A percentile compares a stretch with the other conserved stretches of the same genome.
phyloP scores from a whole-genome alignment of 768 basidiomycete species.

The Psilocybe subaeruginosa region DNA sequence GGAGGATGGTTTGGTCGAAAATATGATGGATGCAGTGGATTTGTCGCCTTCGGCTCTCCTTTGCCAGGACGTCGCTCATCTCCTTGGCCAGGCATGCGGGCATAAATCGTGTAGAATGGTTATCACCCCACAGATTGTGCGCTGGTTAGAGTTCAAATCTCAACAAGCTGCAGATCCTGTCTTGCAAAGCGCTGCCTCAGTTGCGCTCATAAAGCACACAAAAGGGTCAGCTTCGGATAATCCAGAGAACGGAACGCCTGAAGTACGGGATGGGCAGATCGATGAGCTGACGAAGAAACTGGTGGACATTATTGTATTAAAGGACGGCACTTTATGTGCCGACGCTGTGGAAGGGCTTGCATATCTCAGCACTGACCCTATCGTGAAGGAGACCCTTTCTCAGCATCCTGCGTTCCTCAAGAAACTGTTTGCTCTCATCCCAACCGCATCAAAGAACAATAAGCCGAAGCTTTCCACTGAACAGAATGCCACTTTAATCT shows the following conservation, averaged over 20 bases:
- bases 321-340: slow-evolving; percentile 43
- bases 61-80: slow-evolving; percentile 64
- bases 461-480: slow-evolving; percentile 16
- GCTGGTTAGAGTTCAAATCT: slow-evolving; percentile 71
- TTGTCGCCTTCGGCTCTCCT: slow-evolving; percentile 53
- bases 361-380: slow-evolving; percentile 71
- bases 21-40: slow-evolving; percentile 72
- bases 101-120: slow-evolving; percentile 72
- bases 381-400: slow-evolving; percentile 65
- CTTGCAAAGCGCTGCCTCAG: slow-evolving; percentile 64
- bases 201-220: slow-evolving; percentile 80
- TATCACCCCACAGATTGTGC: slow-evolving; percentile 54
- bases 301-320: slow-evolving; percentile 54
- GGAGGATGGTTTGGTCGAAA: slow-evolving; percentile 63
- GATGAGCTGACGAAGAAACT: slow-evolving; percentile 54
- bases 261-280: slow-evolving; percentile 33
- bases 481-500: slow-evolving; percentile 60
- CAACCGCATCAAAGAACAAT: slow-evolving; percentile 42
- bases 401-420: slow-evolving; percentile 55
- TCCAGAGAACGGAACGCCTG: slow-evolving; percentile 29
- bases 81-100: slow-evolving; percentile 77
- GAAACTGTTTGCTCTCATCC: slow-evolving; percentile 58
- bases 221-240: slow-evolving; percentile 56
- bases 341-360: slow-evolving; percentile 86
- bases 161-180: slow-evolving; percentile 45